These are phyloP conservation scores for Pseudogymnoascus sp. DNA, from an alignment of 2,329 filamentous ascomycete genomes.

Conservation along the genomic window DNA sequence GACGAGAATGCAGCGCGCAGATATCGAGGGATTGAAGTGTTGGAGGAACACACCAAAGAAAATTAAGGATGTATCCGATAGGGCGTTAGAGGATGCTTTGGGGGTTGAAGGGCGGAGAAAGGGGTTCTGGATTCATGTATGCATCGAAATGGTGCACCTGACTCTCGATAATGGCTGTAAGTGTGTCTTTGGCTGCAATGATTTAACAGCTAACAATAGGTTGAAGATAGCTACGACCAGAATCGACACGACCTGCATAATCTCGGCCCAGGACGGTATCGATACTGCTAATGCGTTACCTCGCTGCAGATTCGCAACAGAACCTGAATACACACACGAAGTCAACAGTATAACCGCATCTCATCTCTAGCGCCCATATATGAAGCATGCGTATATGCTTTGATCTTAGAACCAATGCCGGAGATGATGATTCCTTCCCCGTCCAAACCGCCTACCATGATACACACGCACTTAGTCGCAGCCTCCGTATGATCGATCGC, in stretches of 20 bases:
- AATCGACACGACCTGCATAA: background rate
- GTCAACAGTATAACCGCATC: background rate
- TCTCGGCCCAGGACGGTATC: background rate
- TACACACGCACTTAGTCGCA: too few relatives aligned
- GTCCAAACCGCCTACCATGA: too few relatives aligned
- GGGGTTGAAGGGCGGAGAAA: background rate
- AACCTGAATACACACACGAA: background rate
- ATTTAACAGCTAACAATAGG: background rate
- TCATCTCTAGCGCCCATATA: background rate
- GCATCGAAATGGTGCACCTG: background rate
- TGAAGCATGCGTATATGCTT: background rate
- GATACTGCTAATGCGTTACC: background rate
- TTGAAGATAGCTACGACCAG: background rate
- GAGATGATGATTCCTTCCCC: too few relatives aligned
- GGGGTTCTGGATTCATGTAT: background rate
- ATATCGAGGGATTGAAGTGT: background rate
- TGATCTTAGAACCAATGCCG: background rate
- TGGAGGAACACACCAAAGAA: background rate
- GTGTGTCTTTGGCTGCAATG: background rate
- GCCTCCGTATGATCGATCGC: too few relatives aligned
- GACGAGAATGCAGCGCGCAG: background rate
- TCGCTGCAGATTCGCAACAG: background rate
- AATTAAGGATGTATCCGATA: background rate
- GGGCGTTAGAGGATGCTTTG: background rate
- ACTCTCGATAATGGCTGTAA: background rate